phyloP scores from a whole-genome alignment of 352 stramenopile species.

The Phytophthora agathidicida region DNA sequence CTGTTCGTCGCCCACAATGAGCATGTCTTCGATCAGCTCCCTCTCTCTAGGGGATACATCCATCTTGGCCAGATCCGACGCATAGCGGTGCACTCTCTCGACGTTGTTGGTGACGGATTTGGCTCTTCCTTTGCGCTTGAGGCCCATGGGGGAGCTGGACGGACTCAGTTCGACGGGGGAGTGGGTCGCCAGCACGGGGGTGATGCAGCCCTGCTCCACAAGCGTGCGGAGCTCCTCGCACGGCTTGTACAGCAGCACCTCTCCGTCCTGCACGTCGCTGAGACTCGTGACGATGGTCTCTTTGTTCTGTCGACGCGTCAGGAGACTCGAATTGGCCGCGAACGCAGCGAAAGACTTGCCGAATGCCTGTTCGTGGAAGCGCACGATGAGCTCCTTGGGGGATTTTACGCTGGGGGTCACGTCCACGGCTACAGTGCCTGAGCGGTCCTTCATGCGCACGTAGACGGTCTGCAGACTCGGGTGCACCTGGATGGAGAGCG shows the following conservation, averaged over 20 bases:
- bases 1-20: conserved; percentile 75
- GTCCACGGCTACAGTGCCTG: conserved; percentile 62
- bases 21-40: conserved; percentile 69
- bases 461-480: conserved; percentile 51
- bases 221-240: conserved; percentile 77
- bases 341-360: conserved; percentile 75
- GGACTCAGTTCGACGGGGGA: conserved; percentile 28
- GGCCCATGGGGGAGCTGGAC: conserved; percentile 50
- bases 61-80: conserved; percentile 68
- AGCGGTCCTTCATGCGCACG: conserved; percentile 77
- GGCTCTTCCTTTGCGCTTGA: conserved; percentile 76
- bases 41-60: conserved; percentile 68
- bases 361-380: conserved; percentile 78
- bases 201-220: conserved; percentile 77
- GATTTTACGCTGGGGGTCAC: conserved; percentile 40
- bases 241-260: conserved; percentile 75
- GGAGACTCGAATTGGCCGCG: conserved; percentile 46
- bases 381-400: conserved; percentile 59
- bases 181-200: conserved; percentile 45
- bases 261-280: conserved; percentile 51
- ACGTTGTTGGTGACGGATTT: conserved; percentile 74
- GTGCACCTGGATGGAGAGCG: conserved; percentile 56
- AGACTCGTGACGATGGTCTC: conserved; percentile 54
- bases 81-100: conserved; percentile 73
- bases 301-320: conserved; percentile 49